Conservation (phyloP, 2,329 filamentous ascomycete genomes). For the Beauveria australis region DNA sequence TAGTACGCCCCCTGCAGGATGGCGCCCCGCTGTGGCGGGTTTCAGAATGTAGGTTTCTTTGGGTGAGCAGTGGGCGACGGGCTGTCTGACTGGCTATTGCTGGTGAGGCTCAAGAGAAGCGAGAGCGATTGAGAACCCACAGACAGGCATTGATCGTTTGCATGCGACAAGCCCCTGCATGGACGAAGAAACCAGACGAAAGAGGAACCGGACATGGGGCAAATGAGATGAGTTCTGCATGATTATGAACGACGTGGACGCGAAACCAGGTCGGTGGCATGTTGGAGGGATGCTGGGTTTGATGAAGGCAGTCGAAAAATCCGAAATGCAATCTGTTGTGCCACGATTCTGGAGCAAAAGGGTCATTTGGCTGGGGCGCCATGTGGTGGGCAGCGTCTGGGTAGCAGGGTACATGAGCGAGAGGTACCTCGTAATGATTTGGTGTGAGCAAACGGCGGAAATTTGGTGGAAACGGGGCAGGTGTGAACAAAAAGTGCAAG, state of each 20-base stretch:
- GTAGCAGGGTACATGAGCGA: neutral
- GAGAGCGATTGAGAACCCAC: neutral
- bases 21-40: slow-evolving; percentile 9
- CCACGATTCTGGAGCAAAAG: neutral
- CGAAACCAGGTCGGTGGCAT: neutral
- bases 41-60: slow-evolving; percentile 1
- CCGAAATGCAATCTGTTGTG: neutral
- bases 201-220: neutral
- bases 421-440: neutral
- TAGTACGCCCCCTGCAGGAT: neutral
- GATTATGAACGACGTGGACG: neutral
- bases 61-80: neutral
- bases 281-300: neutral
- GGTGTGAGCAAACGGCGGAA: neutral
- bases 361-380: neutral
- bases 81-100: neutral
- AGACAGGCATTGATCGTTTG: neutral
- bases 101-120: neutral
- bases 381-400: neutral
- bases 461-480: neutral
- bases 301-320: neutral
- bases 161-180: slow-evolving; percentile 1
- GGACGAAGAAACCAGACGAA: neutral
- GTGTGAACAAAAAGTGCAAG: no score
- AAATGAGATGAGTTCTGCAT: neutral